These are phyloP conservation scores for Euphorbia lathyris DNA, from an alignment of 345 rosid species.

Conservation along the genomic window DNA sequence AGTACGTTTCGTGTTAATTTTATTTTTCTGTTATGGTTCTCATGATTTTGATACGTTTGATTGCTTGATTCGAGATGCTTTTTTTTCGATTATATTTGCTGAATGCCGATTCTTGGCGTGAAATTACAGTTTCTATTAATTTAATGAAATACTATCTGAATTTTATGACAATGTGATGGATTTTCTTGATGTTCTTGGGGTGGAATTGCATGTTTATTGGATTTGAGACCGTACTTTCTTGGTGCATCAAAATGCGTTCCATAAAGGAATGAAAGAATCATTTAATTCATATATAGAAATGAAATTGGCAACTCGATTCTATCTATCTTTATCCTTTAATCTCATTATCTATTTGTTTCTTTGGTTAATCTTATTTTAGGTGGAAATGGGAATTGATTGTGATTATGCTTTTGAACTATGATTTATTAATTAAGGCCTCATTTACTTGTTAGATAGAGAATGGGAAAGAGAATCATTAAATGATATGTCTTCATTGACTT, in stretches of 20 bases:
- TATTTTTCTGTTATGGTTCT: not conserved
- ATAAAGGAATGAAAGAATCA: not conserved
- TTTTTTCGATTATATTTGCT: not conserved
- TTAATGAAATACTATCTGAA: no score
- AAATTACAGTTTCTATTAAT: not conserved
- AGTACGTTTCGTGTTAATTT: conserved; percentile 39
- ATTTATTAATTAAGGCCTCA: not conserved
- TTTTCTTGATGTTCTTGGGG: not conserved
- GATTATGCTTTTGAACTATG: not conserved
- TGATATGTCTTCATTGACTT: not conserved
- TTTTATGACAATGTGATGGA: not conserved
- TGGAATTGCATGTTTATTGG: not conserved
- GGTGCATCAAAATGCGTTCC: not conserved
- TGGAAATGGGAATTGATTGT: not conserved
- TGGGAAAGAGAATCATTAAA: not conserved
- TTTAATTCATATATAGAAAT: not conserved
- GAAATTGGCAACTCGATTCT: not conserved
- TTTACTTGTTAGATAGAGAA: not conserved
- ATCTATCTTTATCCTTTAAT: not conserved
- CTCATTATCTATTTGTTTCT: not conserved
- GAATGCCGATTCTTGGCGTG: not conserved
- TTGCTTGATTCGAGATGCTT: not conserved
- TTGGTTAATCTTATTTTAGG: not conserved
- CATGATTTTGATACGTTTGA: not conserved
- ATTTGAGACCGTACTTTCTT: not conserved